A percentile compares a stretch with the other conserved stretches of the same genome.
Evolutionary conservation across 192 early-diverging fungal genomes (phyloP).

Genomic region (Jimgerdemannia flammicorona): DNA sequence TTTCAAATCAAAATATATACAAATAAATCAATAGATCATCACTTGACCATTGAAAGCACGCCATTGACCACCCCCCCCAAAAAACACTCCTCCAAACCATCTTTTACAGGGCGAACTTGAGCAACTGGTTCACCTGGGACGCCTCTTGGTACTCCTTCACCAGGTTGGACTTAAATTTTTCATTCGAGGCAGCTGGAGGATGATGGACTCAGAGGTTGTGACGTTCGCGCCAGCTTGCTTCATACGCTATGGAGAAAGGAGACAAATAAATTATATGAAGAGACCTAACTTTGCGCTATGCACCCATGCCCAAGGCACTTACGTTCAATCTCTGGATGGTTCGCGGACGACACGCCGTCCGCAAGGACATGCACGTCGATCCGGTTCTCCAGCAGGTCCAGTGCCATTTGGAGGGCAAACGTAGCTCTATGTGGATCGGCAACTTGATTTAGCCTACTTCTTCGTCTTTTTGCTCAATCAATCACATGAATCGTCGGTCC

Average conservation of each 20-base stretch:
- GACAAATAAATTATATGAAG: slow-evolving; percentile 17
- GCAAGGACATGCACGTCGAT: slow-evolving; percentile 86
- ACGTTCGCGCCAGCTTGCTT: slow-evolving; percentile 67
- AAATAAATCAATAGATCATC: too few species aligned
- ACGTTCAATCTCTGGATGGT: slow-evolving; percentile 74
- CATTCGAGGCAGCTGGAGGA: slow-evolving; percentile 64
- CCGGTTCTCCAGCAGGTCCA: slow-evolving; percentile 78
- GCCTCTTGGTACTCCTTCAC: slow-evolving; percentile 80
- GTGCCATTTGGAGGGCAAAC: slow-evolving; percentile 93
- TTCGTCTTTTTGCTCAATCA: neutral
- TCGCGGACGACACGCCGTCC: slow-evolving; percentile 90
- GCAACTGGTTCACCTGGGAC: slow-evolving; percentile 61
- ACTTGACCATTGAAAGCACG: neutral
- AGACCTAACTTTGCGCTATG: slow-evolving; percentile 1
- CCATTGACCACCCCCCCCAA: neutral
- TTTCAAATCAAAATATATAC: too few species aligned
- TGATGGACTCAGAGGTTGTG: slow-evolving; percentile 68
- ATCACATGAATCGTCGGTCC: slow-evolving; percentile 49
- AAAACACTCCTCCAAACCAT: neutral
- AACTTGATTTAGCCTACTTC: neutral
- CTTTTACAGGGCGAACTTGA: slow-evolving; percentile 12
- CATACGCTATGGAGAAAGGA: slow-evolving; percentile 36
- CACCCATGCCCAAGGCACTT: slow-evolving; percentile 15
- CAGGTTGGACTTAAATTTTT: slow-evolving; percentile 78
- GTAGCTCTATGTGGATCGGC: slow-evolving; percentile 54